phyloP scores from a whole-genome alignment of 2,329 filamentous ascomycete genomes.

The Arthrobotrys pseudoclavata region DNA sequence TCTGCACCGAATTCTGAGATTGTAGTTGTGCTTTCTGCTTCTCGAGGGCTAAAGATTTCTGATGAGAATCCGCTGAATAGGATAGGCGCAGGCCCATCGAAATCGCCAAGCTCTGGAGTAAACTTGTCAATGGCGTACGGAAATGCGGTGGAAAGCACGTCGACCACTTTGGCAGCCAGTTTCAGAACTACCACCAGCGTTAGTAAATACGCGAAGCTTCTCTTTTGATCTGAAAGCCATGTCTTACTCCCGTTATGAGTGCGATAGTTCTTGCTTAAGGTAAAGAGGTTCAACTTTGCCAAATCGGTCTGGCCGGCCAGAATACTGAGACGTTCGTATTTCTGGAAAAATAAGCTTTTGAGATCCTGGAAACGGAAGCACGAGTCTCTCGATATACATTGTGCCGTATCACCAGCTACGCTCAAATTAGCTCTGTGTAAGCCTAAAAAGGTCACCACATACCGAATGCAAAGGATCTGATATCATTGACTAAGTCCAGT shows the following conservation, averaged over 20 bases:
- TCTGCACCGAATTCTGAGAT: slow-evolving; percentile 64
- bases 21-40: slow-evolving; percentile 37
- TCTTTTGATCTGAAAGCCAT: too few species aligned
- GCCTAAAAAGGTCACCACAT: neutral
- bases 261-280: slow-evolving; percentile 65
- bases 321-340: slow-evolving; percentile 60
- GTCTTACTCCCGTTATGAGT: slow-evolving; percentile 65
- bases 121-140: slow-evolving; percentile 64
- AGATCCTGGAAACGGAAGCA: slow-evolving; percentile 65
- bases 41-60: slow-evolving; percentile 34
- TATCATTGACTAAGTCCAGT: slow-evolving; percentile 27
- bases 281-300: slow-evolving; percentile 63
- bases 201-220: too few species aligned
- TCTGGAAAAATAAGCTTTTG: slow-evolving; percentile 64
- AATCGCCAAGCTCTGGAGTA: slow-evolving; percentile 64
- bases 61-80: slow-evolving; percentile 39
- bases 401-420: slow-evolving; percentile 65
- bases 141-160: slow-evolving; percentile 55
- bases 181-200: slow-evolving; percentile 62
- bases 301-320: slow-evolving; percentile 33
- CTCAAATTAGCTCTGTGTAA: too few species aligned
- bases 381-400: slow-evolving; percentile 65
- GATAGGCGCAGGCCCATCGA: slow-evolving; percentile 63
- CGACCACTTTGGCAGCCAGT: slow-evolving; percentile 48
- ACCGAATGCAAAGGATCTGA: slow-evolving; percentile 30